A percentile compares a stretch with the other conserved stretches of the same genome.
Conservation (phyloP, 2,329 filamentous ascomycete species). For the Xylariaceae sp. region DNA sequence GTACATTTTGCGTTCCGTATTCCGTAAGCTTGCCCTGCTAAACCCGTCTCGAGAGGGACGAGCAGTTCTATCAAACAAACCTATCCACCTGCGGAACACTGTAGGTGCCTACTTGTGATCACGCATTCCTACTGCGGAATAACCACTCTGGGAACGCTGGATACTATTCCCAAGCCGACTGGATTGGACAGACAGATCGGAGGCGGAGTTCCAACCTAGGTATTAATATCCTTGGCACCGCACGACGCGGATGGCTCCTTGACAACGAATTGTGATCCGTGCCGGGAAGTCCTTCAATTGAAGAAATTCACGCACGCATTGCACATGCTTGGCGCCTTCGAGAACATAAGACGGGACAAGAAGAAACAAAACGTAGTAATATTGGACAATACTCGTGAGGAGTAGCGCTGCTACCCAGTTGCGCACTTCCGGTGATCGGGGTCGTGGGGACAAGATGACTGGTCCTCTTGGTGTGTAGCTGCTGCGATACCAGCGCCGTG, state of each 20-base stretch:
- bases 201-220: not conserved
- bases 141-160: not conserved
- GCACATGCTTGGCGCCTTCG: not conserved
- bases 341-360: not conserved
- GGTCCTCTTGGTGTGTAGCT: not conserved
- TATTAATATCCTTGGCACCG: not conserved
- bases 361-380: not conserved
- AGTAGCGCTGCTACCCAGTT: not conserved
- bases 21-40: not conserved
- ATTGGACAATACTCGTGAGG: not conserved
- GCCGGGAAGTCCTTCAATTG: not conserved
- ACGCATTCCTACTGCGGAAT: not conserved
- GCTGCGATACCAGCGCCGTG: not conserved
- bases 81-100: not conserved
- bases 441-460: not conserved
- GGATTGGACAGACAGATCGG: not conserved
- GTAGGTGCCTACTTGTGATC: not conserved
- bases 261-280: not conserved
- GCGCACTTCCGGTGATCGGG: not conserved
- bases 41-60: not conserved
- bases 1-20: not conserved
- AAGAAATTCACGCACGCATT: not conserved
- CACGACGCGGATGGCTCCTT: not conserved
- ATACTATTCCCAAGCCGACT: not conserved
- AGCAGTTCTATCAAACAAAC: not conserved